Percentiles rank a stretch among this genome's conserved stretches.
Evolutionary conservation across 495 filamentous ascomycete genomes (phyloP).

Genomic region (Penicillium bialowiezense): DNA sequence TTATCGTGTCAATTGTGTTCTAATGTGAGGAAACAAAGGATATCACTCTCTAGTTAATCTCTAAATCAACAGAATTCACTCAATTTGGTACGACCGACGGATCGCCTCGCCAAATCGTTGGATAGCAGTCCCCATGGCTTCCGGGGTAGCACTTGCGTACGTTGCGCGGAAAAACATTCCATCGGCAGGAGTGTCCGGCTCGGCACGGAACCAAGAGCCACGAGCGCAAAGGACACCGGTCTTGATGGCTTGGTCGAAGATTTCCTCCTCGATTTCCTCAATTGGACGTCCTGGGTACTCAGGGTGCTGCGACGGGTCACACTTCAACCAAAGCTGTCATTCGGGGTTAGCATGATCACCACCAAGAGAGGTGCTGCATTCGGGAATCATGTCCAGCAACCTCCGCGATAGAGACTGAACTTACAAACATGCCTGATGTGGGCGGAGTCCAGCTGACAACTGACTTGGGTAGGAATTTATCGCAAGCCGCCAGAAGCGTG

Average conservation of each 20-base stretch:
- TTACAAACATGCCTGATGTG: constrained; percentile 2
- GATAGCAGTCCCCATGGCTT: background rate
- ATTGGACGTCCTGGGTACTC: background rate
- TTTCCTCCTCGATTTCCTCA: background rate
- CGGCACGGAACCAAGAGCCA: background rate
- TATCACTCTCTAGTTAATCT: no score
- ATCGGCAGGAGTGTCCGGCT: background rate
- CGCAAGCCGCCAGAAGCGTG: background rate
- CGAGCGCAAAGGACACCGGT: background rate
- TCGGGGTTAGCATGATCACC: background rate
- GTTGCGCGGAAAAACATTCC: constrained; percentile 4
- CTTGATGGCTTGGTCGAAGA: constrained; percentile 1
- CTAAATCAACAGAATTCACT: background rate
- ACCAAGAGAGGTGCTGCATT: no score
- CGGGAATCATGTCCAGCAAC: no score
- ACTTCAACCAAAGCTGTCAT: background rate
- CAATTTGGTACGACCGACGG: background rate
- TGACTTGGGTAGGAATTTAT: background rate
- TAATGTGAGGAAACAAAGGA: no score
- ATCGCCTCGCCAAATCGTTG: background rate
- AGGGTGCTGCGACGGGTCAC: background rate
- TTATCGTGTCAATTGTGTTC: no score
- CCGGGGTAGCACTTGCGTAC: constrained; percentile 1
- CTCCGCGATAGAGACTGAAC: no score
- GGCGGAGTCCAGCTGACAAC: background rate